Base-by-base conservation (phyloP, 2,329 filamentous ascomycete species). In the Chrysosporium queenslandicum region DNA sequence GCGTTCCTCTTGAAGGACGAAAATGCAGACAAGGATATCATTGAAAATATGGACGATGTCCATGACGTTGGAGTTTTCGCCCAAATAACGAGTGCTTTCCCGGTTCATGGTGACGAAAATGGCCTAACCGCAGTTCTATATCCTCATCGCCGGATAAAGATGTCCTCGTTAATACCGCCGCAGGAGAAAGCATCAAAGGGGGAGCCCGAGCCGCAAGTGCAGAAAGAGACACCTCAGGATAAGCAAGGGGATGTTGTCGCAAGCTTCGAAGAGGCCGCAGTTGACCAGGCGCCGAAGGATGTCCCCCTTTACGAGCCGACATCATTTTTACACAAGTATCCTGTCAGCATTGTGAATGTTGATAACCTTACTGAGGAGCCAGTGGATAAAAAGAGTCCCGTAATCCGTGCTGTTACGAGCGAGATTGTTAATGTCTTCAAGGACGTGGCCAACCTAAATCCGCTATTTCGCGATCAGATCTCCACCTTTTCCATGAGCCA, bases 391-490 rank as follows among this genome's bases (percentile, higher is more conserved):
- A 94, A 91, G 70, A 92, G 86, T 63, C 84, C 85, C 16, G 83
- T 92, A 30, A 89, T 97, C 55, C 84, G 88, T 52, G 92, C 92
- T 11, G 82, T 98, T 42, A 92, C 91, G 46, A 95, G 91, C 63
- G 94, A 98, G 72, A 97, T 98, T 56, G 89, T 98, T 66, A 97
- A 96, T 66, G 92, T 95, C 0, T 97, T 96, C 76, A 97, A 96
- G 72, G 90, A 97, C 67, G 88, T 98, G 50, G 91, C 91, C 8
- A 85, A 83, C 41, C 81, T 96, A 70, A 98, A 97, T 72, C 88
- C 86, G 55, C 77, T 98, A 18, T 98, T 98, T 77, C 82, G 91
- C 53, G 92, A 98, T 64, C 92, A 98, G 65, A 94, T 98, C 52
- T 94, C 90, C 0, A 94, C 91, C 1, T 98, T 97, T 66, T 91